These are phyloP conservation scores for Dioscorea alata DNA, from an alignment of 106 monocot species.

Conservation along the genomic window DNA sequence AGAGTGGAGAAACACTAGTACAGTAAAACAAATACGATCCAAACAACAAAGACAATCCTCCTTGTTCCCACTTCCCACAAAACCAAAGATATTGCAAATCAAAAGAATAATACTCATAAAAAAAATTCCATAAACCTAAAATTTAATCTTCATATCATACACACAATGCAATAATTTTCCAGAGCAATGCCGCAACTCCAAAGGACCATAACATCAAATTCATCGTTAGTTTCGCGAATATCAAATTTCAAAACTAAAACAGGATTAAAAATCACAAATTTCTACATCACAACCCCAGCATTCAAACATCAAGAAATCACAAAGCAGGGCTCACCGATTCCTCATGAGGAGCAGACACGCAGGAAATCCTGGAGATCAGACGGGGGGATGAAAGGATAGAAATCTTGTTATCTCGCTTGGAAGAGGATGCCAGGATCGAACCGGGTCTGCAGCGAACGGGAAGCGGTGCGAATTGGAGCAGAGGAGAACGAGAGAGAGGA, in stretches of 20 bases:
- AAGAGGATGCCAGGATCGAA: background rate
- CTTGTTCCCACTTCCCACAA: too few relatives aligned
- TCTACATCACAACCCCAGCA: too few relatives aligned
- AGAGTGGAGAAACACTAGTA: too few relatives aligned
- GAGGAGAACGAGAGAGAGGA: background rate
- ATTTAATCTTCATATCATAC: too few relatives aligned
- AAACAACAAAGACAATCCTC: too few relatives aligned
- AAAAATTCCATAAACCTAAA: too few relatives aligned
- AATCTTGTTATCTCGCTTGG: too few relatives aligned
- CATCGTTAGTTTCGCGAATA: background rate
- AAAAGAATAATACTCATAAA: too few relatives aligned
- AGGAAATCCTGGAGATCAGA: background rate
- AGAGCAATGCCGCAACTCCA: background rate
- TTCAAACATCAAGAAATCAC: too few relatives aligned
- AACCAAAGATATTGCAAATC: too few relatives aligned
- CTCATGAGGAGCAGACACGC: conserved; percentile 14
- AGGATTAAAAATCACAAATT: background rate
- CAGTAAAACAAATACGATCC: too few relatives aligned
- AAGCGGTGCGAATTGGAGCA: background rate
- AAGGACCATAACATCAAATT: background rate
- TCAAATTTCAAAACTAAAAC: background rate
- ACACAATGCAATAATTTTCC: too few relatives aligned
- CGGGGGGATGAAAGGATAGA: conserved; percentile 5
- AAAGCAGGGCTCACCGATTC: conserved; percentile 28
- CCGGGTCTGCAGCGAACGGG: background rate